Evolutionary conservation across 2,329 filamentous ascomycete genomes (phyloP).

Genomic region (Alternaria angustiovoidea): DNA sequence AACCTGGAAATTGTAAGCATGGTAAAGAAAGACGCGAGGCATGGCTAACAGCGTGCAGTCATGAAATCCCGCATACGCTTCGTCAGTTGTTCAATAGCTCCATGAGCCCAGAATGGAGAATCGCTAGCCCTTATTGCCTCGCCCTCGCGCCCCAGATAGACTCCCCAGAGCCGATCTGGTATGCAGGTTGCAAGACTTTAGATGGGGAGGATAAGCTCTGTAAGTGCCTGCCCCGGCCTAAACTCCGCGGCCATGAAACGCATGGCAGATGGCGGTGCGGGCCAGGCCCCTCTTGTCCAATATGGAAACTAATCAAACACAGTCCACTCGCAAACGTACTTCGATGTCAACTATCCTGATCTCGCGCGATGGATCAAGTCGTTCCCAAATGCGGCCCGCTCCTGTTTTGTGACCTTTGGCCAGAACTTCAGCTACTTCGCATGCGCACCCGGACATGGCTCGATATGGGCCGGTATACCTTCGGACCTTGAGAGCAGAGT

Average conservation of each 20-base stretch:
- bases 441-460: conserved; percentile 40
- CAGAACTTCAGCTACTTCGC: conserved; percentile 44
- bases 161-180: conserved; percentile 44
- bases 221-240: conserved; percentile 26
- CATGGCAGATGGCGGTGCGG: conserved; percentile 17
- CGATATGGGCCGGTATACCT: conserved; percentile 46
- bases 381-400: conserved; percentile 37
- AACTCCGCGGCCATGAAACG: conserved; percentile 14
- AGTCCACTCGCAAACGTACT: conserved; percentile 46
- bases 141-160: conserved; percentile 41
- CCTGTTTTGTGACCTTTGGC: conserved; percentile 46
- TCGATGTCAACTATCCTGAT: conserved; percentile 43
- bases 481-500: conserved; percentile 44
- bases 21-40: background rate
- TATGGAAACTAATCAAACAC: conserved; percentile 20
- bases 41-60: conserved; percentile 37
- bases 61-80: conserved; percentile 44
- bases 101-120: conserved; percentile 43
- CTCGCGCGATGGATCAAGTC: conserved; percentile 41
- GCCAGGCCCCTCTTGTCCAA: conserved; percentile 2
- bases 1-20: conserved; percentile 47
- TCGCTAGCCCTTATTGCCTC: conserved; percentile 45
- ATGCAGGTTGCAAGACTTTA: conserved; percentile 43
- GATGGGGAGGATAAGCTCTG: conserved; percentile 48
- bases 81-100: conserved; percentile 45